Base-by-base conservation (phyloP, 306 rosid species). In the Pachyrhizus erosus region DNA sequence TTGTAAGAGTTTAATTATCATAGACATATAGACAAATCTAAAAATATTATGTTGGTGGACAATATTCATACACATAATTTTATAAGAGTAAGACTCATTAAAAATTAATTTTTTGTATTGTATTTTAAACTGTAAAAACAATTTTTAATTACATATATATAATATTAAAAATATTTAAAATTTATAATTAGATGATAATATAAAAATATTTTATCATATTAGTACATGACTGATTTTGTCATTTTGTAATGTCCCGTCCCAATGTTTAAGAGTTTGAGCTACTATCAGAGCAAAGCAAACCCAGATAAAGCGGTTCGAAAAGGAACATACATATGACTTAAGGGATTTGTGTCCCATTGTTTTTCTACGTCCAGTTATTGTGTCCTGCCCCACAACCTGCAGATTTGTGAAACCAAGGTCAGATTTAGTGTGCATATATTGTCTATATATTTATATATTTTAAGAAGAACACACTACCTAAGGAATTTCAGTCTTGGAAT, bases 221-320 rank as follows among this genome's bases (percentile, higher is more conserved):
- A n/a, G n/a, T n/a, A n/a, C n/a, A n/a, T n/a, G n/a, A n/a, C n/a
- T n/a, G n/a, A n/a, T n/a, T n/a, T n/a, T n/a, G n/a, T n/a, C n/a
- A n/a, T n/a, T n/a, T n/a, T 65, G 17, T 31, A 29, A 31, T 64
- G 24, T 64, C 42, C 69, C 6, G 21, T 5, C 5, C 42, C 21
- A 15, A 27, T 57, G 37, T 12, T 61, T 61, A 29, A 68, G 45
- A 58, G n/a, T 82, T 69, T 57, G 27, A 58, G 45, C 13, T 70
- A 60, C 26, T 60, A 45, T 13, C 21, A 15, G 34, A 71, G 5
- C 69, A 64, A 78, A 71, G 5, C 69, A 64, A 78, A 64, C 45
- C 80, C 74, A 69, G 62, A 52, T 14, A 78, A 78, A 62, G 73
- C n/a, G 52, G 23, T 72, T 52, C 70, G 76, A 51, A 84, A 84